Conservation (phyloP, 192 early-diverging fungal species). For the Podila horticola region DNA sequence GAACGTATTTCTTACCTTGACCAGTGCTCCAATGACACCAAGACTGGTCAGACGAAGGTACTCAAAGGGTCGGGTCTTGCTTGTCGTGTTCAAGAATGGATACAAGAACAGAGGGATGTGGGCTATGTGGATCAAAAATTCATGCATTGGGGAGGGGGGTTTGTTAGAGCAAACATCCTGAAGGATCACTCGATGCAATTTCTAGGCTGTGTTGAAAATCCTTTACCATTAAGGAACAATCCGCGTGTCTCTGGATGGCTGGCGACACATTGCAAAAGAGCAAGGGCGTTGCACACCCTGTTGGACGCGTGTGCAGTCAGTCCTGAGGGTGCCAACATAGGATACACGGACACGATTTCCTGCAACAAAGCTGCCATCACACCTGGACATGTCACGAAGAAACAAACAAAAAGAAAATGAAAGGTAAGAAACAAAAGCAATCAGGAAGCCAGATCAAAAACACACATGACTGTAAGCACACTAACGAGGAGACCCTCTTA, state of each 20-base stretch:
- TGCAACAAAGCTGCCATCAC: slow-evolving; percentile 95
- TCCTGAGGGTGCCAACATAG: slow-evolving; percentile 82
- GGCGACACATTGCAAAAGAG: slow-evolving; percentile 94
- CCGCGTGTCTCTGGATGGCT: slow-evolving; percentile 90
- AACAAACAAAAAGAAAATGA: not conserved
- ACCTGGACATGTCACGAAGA: slow-evolving; percentile 55
- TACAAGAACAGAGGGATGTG: slow-evolving; percentile 98
- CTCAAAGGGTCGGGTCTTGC: slow-evolving; percentile 95
- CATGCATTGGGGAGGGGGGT: not conserved
- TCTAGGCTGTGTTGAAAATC: not conserved
- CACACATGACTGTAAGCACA: not conserved
- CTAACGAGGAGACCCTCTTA: slow-evolving; percentile 20
- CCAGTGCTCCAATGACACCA: slow-evolving; percentile 96
- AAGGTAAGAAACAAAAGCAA: not conserved
- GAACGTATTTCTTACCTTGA: slow-evolving; percentile 73
- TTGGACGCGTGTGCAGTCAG: slow-evolving; percentile 88
- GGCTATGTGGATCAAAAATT: slow-evolving; percentile 58
- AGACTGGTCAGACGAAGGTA: slow-evolving; percentile 94
- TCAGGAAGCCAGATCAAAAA: not conserved
- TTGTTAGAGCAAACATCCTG: no score
- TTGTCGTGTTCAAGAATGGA: slow-evolving; percentile 96
- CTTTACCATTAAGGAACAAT: slow-evolving; percentile 77
- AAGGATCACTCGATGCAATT: no score
- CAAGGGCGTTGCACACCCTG: slow-evolving; percentile 93
- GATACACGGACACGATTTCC: slow-evolving; percentile 94